Percentiles rank a stretch among this genome's conserved stretches.
These are phyloP conservation scores for Nannizziopsis arthrosporioides DNA, from an alignment of 2,329 filamentous ascomycete species.

Conservation along the genomic window DNA sequence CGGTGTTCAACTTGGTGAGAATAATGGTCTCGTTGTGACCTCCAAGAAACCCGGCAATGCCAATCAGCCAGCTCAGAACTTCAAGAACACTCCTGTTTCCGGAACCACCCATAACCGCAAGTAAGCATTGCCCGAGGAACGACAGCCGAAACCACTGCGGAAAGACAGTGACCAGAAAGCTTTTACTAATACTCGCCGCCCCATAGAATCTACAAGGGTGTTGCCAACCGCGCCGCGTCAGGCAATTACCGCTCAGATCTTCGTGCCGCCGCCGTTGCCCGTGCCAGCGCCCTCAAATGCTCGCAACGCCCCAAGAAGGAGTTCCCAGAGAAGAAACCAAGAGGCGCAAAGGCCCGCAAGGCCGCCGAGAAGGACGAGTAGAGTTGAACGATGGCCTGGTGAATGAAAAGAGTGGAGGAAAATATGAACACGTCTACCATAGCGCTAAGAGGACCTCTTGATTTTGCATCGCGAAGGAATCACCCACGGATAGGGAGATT, in stretches of 20 bases:
- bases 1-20: slow-evolving; percentile 61
- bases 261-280: slow-evolving; percentile 66
- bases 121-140: slow-evolving; percentile 40
- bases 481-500: slow-evolving; percentile 1
- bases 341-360: slow-evolving; percentile 68
- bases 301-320: slow-evolving; percentile 72
- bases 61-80: slow-evolving; percentile 60
- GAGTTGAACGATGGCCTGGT: slow-evolving; percentile 11
- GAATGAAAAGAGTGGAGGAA: slow-evolving; percentile 1
- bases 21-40: slow-evolving; percentile 67
- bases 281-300: slow-evolving; percentile 72
- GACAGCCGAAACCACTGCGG: slow-evolving; percentile 6
- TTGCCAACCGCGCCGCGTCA: slow-evolving; percentile 74
- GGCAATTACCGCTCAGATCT: slow-evolving; percentile 73
- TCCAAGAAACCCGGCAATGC: slow-evolving; percentile 68
- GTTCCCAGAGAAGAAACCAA: slow-evolving; percentile 58
- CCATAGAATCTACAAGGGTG: slow-evolving; percentile 69
- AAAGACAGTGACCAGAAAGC: not conserved
- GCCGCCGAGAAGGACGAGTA: slow-evolving; percentile 39
- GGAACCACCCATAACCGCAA: slow-evolving; percentile 66
- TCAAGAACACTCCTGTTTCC: slow-evolving; percentile 56
- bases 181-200: not conserved
- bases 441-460: slow-evolving; percentile 14
- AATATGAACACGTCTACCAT: slow-evolving; percentile 3
- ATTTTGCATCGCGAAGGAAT: slow-evolving; percentile 15